phyloP scores from a whole-genome alignment of 192 early-diverging fungal species.

The Entomortierella lignicola region DNA sequence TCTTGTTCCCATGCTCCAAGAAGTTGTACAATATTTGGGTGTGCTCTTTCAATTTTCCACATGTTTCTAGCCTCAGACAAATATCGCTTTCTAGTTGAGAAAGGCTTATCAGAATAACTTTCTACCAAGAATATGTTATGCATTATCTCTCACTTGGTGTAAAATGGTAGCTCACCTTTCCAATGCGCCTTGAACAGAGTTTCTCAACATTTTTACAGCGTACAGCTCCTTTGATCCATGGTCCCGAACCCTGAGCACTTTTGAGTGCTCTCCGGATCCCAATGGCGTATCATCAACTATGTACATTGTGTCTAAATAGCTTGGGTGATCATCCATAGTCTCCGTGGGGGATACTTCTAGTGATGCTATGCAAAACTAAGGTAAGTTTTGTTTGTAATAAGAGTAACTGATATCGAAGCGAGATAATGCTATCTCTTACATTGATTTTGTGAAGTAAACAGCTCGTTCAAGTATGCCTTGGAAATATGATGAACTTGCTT shows the following conservation, averaged over 20 bases:
- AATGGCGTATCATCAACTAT: neutral
- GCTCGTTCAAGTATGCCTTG: neutral
- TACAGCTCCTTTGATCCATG: neutral
- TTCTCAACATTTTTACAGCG: constrained; percentile 4
- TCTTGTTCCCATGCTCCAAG: neutral
- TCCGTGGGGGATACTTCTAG: too few species aligned
- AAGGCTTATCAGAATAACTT: neutral
- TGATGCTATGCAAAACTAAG: neutral
- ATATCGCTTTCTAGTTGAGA: neutral
- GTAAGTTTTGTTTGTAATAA: neutral
- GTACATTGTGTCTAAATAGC: neutral
- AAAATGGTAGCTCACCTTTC: neutral
- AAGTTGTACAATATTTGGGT: neutral
- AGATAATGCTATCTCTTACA: neutral
- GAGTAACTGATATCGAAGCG: neutral
- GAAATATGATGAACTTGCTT: neutral
- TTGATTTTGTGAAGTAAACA: neutral
- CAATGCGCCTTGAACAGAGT: neutral
- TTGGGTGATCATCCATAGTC: neutral
- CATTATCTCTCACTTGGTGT: neutral
- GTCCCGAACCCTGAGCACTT: neutral
- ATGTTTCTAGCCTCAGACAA: constrained; percentile 5
- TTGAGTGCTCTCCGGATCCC: neutral
- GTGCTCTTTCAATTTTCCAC: neutral
- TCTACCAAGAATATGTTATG: neutral